phyloP scores from a whole-genome alignment of 768 basidiomycete species.

The Calocybe gangraenosa region DNA sequence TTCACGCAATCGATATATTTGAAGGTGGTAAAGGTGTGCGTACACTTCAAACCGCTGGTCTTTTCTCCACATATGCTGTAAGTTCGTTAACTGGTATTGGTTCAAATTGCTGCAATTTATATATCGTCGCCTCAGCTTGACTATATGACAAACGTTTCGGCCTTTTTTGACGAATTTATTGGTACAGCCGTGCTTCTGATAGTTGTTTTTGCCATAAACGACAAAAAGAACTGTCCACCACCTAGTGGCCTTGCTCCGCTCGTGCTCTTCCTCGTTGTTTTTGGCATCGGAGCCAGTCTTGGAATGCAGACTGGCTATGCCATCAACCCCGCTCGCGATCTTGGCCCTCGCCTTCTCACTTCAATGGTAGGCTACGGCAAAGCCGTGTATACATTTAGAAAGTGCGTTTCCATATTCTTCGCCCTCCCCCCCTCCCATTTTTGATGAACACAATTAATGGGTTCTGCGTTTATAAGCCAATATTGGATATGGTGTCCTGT shows the following conservation, averaged over 20 bases:
- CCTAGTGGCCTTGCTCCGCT: constrained; percentile 51
- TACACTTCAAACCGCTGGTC: constrained; percentile 50
- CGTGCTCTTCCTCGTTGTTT: constrained; percentile 48
- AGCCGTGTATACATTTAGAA: constrained; percentile 33
- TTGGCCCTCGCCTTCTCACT: constrained; percentile 62
- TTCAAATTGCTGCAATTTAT: not conserved
- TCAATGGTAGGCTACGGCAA: constrained; percentile 66
- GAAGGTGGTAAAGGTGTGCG: constrained; percentile 55
- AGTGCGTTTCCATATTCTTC: constrained; percentile 24
- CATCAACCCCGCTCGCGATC: constrained; percentile 37
- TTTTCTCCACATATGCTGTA: constrained; percentile 63
- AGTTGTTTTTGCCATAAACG: constrained; percentile 47
- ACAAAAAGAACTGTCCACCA: constrained; percentile 47
- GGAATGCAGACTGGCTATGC: constrained; percentile 58
- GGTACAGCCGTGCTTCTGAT: constrained; percentile 53
- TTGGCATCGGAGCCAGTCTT: constrained; percentile 52
- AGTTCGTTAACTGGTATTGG: constrained; percentile 16
- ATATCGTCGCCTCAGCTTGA: constrained; percentile 21
- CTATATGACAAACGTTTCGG: constrained; percentile 37
- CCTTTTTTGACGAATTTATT: constrained; percentile 49
- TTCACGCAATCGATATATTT: constrained; percentile 61
- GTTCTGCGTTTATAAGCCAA: constrained; percentile 32
- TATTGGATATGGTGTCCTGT: constrained; percentile 75
- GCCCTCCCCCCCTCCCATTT: too few relatives aligned
- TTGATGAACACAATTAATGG: too few relatives aligned